Conservation (phyloP, 306 rosid genomes). For the Oemleria cerasiformis region DNA sequence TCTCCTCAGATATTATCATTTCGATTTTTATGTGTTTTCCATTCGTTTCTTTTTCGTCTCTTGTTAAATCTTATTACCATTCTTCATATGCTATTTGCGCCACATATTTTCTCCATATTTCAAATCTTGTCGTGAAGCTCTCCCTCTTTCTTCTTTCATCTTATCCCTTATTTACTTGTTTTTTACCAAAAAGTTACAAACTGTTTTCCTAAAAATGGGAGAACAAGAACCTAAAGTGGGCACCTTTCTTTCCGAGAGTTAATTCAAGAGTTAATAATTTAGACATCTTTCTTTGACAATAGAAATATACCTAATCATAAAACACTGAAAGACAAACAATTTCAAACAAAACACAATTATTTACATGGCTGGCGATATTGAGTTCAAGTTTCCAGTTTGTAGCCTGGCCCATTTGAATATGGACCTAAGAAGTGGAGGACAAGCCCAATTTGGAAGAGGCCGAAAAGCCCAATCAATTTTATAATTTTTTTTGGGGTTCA, state of each 20-base stretch:
- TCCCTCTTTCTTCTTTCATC: background rate
- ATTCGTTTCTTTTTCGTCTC: too few species aligned
- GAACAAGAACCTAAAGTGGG: background rate
- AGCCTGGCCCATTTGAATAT: background rate
- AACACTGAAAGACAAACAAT: background rate
- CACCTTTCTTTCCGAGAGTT: background rate
- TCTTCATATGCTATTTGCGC: too few species aligned
- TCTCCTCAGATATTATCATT: too few species aligned
- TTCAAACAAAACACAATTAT: background rate
- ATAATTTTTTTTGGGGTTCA: background rate
- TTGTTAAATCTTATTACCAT: too few species aligned
- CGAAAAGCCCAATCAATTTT: background rate
- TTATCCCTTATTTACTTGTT: too few species aligned
- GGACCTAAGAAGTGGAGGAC: background rate
- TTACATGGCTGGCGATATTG: background rate
- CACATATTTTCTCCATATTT: too few species aligned
- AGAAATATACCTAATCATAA: background rate
- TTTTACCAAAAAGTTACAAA: background rate
- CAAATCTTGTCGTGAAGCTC: too few species aligned
- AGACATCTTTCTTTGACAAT: background rate
- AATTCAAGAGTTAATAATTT: background rate
- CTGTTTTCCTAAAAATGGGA: background rate
- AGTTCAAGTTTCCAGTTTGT: background rate
- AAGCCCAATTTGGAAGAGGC: background rate
- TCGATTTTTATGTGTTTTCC: too few species aligned